A percentile compares a stretch with the other conserved stretches of the same genome.
Conservation (phyloP, 345 rosid genomes). For the Theobroma cacao region DNA sequence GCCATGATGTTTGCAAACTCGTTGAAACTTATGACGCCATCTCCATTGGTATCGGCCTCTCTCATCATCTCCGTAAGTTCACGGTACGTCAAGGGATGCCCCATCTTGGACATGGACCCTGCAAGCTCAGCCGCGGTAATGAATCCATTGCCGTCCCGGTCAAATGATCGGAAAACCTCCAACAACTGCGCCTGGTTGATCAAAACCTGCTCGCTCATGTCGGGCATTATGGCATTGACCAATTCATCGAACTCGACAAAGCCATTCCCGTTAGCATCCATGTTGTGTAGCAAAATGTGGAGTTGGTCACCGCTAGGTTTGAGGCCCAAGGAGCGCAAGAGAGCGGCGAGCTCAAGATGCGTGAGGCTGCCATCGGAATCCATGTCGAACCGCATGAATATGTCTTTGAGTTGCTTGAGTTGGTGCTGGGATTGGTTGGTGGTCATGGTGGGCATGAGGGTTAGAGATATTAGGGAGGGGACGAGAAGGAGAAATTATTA, state of each 20-base stretch:
- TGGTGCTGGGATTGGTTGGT: constrained; percentile 41
- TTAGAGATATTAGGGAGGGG: background rate
- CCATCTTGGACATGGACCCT: constrained; percentile 80
- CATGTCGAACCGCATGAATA: constrained; percentile 90
- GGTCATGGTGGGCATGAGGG: constrained; percentile 15
- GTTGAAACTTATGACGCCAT: constrained; percentile 80
- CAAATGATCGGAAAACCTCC: constrained; percentile 63
- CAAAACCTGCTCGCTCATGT: constrained; percentile 54
- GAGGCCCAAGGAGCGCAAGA: constrained; percentile 80
- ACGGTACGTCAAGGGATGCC: constrained; percentile 65
- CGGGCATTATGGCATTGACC: constrained; percentile 64
- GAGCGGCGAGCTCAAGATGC: constrained; percentile 86
- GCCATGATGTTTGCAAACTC: constrained; percentile 83
- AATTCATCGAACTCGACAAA: constrained; percentile 81
- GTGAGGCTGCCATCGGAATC: constrained; percentile 81
- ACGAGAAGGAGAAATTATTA: constrained; percentile 13
- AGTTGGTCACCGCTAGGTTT: constrained; percentile 86
- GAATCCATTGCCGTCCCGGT: constrained; percentile 69
- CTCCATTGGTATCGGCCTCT: constrained; percentile 86
- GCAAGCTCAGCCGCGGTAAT: constrained; percentile 78
- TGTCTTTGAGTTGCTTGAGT: constrained; percentile 67
- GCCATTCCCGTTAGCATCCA: constrained; percentile 83
- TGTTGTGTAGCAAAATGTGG: constrained; percentile 47
- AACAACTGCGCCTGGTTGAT: constrained; percentile 59
- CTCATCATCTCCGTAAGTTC: constrained; percentile 87